Conservation (phyloP, 768 basidiomycete species). For the Termitomyces sp. region DNA sequence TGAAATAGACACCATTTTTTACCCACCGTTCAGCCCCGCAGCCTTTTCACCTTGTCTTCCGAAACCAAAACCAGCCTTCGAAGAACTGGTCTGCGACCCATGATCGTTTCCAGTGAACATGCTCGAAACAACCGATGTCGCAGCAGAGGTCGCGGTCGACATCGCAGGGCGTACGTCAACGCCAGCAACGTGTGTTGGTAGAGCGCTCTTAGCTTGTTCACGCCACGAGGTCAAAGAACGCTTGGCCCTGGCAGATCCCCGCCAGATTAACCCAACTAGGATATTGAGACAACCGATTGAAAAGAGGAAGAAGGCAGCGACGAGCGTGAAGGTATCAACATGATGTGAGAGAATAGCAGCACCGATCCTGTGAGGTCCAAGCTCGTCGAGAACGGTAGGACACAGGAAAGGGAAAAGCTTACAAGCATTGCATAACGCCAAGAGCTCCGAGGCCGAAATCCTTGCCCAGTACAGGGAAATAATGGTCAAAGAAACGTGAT, state of each 20-base stretch:
- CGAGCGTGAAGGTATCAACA: constrained; percentile 86
- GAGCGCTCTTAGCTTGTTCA: constrained; percentile 45
- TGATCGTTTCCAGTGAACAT: constrained; percentile 20
- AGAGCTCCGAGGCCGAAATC: constrained; percentile 84
- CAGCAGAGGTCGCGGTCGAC: constrained; percentile 20
- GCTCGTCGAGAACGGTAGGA: background rate
- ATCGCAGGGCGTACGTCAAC: constrained; percentile 32
- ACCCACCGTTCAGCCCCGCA: constrained; percentile 55
- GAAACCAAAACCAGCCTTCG: constrained; percentile 66
- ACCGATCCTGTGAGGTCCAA: constrained; percentile 44
- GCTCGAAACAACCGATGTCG: constrained; percentile 29
- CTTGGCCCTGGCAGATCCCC: constrained; percentile 54
- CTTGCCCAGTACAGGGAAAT: constrained; percentile 83
- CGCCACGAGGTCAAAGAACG: constrained; percentile 67
- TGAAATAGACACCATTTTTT: background rate
- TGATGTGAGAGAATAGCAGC: constrained; percentile 73
- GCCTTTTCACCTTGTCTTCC: constrained; percentile 76
- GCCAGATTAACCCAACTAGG: constrained; percentile 71
- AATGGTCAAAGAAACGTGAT: constrained; percentile 71
- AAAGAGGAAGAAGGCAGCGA: constrained; percentile 90
- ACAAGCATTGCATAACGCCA: constrained; percentile 86
- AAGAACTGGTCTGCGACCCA: constrained; percentile 9
- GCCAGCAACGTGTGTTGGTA: constrained; percentile 45
- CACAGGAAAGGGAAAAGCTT: constrained; percentile 18
- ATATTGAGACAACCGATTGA: constrained; percentile 88